Evolutionary conservation across 805 yeast genomes (phyloP).

Genomic region (Kazachstania africana): DNA sequence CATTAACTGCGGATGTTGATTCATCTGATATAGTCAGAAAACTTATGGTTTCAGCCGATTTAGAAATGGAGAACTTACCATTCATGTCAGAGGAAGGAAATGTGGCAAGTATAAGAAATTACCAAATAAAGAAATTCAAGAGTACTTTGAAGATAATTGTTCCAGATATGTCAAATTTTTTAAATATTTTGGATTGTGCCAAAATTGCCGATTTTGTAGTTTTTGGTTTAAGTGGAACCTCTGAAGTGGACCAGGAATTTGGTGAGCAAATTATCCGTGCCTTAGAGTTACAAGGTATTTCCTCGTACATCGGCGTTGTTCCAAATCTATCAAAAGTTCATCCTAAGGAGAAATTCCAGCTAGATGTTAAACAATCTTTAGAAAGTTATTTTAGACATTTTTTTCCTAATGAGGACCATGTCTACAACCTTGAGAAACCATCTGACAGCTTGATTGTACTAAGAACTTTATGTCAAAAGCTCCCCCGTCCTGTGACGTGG

Average conservation of each 20-base stretch:
- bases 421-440: constrained; percentile 55
- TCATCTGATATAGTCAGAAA: constrained; percentile 41
- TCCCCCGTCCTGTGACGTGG: constrained; percentile 82
- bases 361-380: constrained; percentile 54
- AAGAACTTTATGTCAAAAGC: constrained; percentile 70
- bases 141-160: constrained; percentile 60
- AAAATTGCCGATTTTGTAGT: constrained; percentile 82
- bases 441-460: constrained; percentile 66
- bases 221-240: constrained; percentile 77
- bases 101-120: constrained; percentile 38
- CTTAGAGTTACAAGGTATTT: constrained; percentile 83
- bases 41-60: constrained; percentile 32
- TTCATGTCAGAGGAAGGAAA: constrained; percentile 15
- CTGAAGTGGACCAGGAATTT: constrained; percentile 64
- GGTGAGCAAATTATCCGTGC: constrained; percentile 90
- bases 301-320: constrained; percentile 68
- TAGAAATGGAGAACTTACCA: constrained; percentile 26
- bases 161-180: constrained; percentile 55
- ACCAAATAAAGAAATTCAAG: constrained; percentile 55
- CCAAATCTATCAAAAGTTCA: constrained; percentile 58
- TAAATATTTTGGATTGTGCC: constrained; percentile 72
- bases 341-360: constrained; percentile 65
- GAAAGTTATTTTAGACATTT: constrained; percentile 59
- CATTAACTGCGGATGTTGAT: constrained; percentile 63
- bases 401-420: constrained; percentile 69